Evolutionary conservation across 2,329 filamentous ascomycete species (phyloP), one percentile per base, ranked within the genome.

Genomic region (Ophiostoma quercus): DNA sequence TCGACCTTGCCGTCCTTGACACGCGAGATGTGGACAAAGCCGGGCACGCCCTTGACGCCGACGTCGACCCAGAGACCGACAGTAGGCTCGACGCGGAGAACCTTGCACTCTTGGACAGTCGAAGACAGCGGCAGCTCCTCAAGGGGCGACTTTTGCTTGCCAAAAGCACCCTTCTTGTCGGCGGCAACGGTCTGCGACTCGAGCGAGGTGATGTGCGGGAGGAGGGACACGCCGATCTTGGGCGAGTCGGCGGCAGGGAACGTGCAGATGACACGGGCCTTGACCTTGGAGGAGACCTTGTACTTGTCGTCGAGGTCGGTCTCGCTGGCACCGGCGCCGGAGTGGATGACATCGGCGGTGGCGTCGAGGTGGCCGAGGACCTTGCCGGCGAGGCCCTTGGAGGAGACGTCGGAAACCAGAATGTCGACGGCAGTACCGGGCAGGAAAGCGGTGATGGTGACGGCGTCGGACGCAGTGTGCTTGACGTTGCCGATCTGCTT

Each of bases 1-100:
- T 98, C 95, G 68, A 97, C 86, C 78, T 95, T 96, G 74, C 90
- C 90, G 77, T 99, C 94, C 71, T 94, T 91, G 72, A 99, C 86
- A 73, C 92, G 88, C 0, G 95, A 99, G 73, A 99, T 96, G 78
- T 99, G 95, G 29, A 96, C 93, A 76, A 97, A 99, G 11, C 92
- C 92, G n/a, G 87, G 83, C 2, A 94, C 82, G 39, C 88, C 86
- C 57, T 85, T 82, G 6, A 90, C 80, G 2, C 88, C 89, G 34
- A 94, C 80, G 74, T 91, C 87, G 19, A 94, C 84, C 75, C 96
- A 97, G 2, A 97, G 83, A 68, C 95, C 96, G 71, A 94, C 86
- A 2, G 89, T 88, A 5, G 88, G 83, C 74, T 96, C 91, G 2
- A 97, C 92, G 74, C 90, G 90, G 68, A 88, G 85, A 8, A 99